Base-by-base conservation (phyloP, 1,139 yeast genomes). In the Sugiyamaella pinicola region DNA sequence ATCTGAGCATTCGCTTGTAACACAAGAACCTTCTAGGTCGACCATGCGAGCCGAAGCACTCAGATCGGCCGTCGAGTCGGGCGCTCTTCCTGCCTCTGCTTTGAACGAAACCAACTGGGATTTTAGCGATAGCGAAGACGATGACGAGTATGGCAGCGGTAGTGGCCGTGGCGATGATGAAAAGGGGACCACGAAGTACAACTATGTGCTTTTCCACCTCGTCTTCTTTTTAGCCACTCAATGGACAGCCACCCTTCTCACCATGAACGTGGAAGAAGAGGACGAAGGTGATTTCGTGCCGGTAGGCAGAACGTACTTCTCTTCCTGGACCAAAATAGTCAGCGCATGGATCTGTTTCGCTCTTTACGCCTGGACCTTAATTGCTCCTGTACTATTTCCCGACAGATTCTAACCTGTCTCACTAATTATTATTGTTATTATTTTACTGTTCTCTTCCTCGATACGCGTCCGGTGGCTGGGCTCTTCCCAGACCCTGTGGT, bases 141-240 rank as follows among this genome's bases (percentile, higher is more conserved):
- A 62, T 4, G 73, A 67, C 37, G 69, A 64, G 24, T 60, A 58
- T 12, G 62, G 59, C 41, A 61, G 62, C 54, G 47, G 51, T 21
- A 57, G 57, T 19, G 72, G 65, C 29, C 70, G 67, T 13, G 69
- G 66, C 18, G 88, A 82, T 55, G 95, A 85, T 60, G 95, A 87
- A 61, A 73, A 78, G 51, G 72, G 74, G 42, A 76, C 80, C 37
- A 91, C 95, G 1, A 87, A 85, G 67, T 93, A 93, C 74, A 91
- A 88, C 70, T 93, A 93, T 69, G 79, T 90, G 2, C 73, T 91
- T 52, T 95, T 93, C 77, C 99, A 95, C 69, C 68, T 91, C 29
- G 87, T 95, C 37, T 95, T 95, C 77, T 84, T 95, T 68, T 76
- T 95, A 60, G 99, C 99, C 0, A 93, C 99, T 0, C 99, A 93